Evolutionary conservation across 441 rosid genomes (phyloP).

Genomic region (Pelargonium citronellum): DNA sequence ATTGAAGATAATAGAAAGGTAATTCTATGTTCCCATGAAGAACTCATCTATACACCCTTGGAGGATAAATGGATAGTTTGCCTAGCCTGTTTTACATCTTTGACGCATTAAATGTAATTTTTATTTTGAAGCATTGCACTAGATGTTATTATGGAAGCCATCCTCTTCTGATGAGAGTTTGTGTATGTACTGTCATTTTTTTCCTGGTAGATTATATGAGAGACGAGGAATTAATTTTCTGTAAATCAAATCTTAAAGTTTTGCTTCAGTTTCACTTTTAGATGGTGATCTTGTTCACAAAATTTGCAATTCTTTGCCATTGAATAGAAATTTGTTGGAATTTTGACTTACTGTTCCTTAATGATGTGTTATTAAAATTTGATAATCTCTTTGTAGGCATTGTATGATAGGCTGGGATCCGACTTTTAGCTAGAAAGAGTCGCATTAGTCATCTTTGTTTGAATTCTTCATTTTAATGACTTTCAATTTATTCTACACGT

Average conservation of each 20-base stretch:
- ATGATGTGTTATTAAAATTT: too few relatives aligned
- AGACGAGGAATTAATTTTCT: too few relatives aligned
- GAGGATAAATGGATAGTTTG: neutral
- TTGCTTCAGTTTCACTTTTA: too few relatives aligned
- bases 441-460: too few relatives aligned
- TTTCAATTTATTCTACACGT: neutral
- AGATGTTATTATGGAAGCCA: neutral
- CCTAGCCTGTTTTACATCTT: neutral
- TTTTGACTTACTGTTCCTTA: too few relatives aligned
- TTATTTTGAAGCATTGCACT: neutral
- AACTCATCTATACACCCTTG: neutral
- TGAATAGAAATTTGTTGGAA: too few relatives aligned
- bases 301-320: too few relatives aligned
- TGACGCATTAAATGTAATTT: neutral
- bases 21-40: slow-evolving; percentile 13
- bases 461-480: neutral
- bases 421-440: neutral
- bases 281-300: too few relatives aligned
- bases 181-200: neutral
- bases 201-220: too few relatives aligned
- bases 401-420: neutral
- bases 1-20: slow-evolving; percentile 89
- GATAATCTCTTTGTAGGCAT: neutral
- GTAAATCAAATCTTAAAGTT: too few relatives aligned
- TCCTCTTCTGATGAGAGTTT: neutral